These are phyloP conservation scores for Microascus cirrosus DNA, from an alignment of 2,329 filamentous ascomycete genomes.

Conservation along the genomic window DNA sequence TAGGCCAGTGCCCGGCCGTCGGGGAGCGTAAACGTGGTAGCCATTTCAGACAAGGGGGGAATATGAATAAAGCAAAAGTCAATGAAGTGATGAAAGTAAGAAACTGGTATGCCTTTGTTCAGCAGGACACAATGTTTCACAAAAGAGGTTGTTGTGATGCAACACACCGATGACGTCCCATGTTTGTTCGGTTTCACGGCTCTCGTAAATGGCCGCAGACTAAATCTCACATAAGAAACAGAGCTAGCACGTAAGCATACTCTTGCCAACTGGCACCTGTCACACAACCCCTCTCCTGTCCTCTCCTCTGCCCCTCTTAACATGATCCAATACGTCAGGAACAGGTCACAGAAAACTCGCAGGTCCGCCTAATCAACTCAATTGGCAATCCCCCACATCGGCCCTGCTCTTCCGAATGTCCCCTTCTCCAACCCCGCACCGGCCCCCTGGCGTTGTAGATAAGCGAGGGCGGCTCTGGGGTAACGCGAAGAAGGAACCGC, in stretches of 20 bases:
- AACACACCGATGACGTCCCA: not conserved
- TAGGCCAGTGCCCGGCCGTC: constrained; percentile 18
- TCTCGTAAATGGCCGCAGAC: not conserved
- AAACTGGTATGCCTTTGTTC: not conserved
- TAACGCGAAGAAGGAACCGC: not conserved
- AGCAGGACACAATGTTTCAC: not conserved
- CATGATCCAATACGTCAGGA: not conserved
- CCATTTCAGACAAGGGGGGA: not conserved
- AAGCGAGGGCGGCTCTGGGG: not conserved
- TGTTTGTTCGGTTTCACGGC: not conserved
- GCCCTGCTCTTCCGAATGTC: not conserved
- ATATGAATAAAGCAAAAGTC: not conserved
- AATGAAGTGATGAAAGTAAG: not conserved
- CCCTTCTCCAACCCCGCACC: not conserved
- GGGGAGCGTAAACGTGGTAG: constrained; percentile 9
- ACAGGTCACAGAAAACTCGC: not conserved
- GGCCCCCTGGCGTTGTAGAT: not conserved
- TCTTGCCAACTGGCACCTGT: not conserved
- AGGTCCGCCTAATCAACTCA: not conserved
- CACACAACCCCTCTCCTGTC: not conserved
- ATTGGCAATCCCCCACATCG: not conserved
- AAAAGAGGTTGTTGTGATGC: not conserved
- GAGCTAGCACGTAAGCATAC: not conserved
- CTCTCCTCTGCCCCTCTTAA: not conserved
- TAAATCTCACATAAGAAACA: not conserved